phyloP scores from a whole-genome alignment of 164 flowering plant species.

The Sextonia rubra region DNA sequence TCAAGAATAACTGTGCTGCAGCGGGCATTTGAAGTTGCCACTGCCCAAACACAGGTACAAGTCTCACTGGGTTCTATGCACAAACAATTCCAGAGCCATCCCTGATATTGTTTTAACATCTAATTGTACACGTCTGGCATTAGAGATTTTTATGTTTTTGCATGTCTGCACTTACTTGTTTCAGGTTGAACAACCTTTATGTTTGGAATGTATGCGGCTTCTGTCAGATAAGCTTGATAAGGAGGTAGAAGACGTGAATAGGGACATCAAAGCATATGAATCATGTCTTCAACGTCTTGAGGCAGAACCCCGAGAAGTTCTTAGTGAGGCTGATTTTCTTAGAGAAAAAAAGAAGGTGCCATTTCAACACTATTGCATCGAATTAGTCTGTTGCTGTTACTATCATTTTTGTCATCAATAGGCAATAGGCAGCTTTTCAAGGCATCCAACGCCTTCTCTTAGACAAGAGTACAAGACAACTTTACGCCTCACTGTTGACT shows the following conservation, averaged over 20 bases:
- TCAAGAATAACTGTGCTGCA: conserved; percentile 76
- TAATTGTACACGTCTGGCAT: neutral
- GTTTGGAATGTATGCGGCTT: conserved; percentile 95
- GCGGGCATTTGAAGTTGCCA: conserved; percentile 93
- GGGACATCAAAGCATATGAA: conserved; percentile 94
- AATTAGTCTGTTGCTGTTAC: neutral
- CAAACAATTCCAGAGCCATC: neutral
- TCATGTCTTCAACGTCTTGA: conserved; percentile 84
- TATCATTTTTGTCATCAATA: neutral
- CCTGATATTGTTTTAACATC: too few species aligned
- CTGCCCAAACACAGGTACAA: conserved; percentile 74
- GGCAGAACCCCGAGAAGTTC: conserved; percentile 70
- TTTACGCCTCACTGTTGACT: too few species aligned
- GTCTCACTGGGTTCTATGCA: neutral
- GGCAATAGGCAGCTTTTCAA: neutral
- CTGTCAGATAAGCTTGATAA: conserved; percentile 94
- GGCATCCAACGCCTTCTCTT: too few species aligned
- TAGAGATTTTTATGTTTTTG: neutral
- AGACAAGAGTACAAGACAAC: too few species aligned
- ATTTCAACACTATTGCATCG: neutral
- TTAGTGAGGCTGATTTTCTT: conserved; percentile 85
- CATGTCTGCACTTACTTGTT: neutral
- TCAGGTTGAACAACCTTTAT: conserved; percentile 95
- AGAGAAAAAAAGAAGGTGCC: conserved; percentile 86
- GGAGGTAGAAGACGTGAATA: conserved; percentile 94